A percentile compares a stretch with the other conserved stretches of the same genome.
These are phyloP conservation scores for Euclidium syriacum DNA, from an alignment of 345 rosid genomes.

Conservation along the genomic window DNA sequence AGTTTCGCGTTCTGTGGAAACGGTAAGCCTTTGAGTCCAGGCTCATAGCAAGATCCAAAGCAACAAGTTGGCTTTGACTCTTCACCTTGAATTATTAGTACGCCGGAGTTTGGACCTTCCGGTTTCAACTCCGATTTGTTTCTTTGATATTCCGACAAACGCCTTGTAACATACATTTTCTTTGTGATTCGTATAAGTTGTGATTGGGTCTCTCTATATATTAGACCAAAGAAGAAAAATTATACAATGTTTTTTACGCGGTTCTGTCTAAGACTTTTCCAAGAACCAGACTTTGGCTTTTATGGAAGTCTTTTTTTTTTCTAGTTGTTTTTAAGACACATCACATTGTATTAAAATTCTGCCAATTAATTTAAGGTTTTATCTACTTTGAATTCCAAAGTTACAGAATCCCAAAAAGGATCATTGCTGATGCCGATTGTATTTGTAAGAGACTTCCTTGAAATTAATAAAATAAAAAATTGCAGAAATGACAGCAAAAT, in stretches of 20 bases:
- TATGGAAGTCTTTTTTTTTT: not conserved
- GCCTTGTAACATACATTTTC: constrained; percentile 29
- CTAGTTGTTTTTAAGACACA: not conserved
- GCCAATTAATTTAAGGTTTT: not conserved
- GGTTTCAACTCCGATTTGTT: constrained; percentile 30
- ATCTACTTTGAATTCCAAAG: not conserved
- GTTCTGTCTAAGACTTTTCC: constrained; percentile 6
- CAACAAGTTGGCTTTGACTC: constrained; percentile 46
- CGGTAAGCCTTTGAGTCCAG: constrained; percentile 16
- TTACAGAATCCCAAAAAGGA: too few species aligned
- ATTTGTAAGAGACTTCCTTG: too few species aligned
- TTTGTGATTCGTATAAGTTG: not conserved
- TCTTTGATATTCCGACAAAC: constrained; percentile 40
- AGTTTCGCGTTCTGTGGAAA: constrained; percentile 19
- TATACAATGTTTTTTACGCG: not conserved
- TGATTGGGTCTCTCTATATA: not conserved
- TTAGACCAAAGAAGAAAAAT: not conserved
- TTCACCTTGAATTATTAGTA: constrained; percentile 50
- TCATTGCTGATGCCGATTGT: too few species aligned
- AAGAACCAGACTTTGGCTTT: constrained; percentile 6
- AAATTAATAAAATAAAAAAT: not conserved
- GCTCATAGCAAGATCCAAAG: constrained; percentile 33
- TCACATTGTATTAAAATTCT: not conserved
- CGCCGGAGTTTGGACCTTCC: constrained; percentile 51
- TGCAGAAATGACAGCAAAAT: not conserved